Conservation (phyloP, 163 green algal species). For the Chlamydomonas reinhardtii region DNA sequence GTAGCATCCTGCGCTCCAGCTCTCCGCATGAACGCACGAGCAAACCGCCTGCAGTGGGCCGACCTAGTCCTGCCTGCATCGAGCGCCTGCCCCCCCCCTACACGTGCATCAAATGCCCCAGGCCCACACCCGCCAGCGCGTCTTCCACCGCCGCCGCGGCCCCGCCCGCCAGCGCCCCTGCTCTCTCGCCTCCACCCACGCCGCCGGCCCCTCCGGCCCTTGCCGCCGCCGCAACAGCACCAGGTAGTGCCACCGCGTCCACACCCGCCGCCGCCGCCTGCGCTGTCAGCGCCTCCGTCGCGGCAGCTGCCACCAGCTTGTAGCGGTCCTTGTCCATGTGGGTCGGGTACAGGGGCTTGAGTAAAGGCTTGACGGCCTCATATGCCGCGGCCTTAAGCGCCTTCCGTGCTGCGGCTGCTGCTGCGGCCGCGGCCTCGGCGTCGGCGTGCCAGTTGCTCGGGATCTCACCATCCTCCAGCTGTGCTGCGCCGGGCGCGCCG, state of each 20-base stretch:
- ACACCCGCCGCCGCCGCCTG: constrained; percentile 11
- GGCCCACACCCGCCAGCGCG: background rate
- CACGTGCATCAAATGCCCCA: background rate
- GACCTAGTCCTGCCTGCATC: too few species aligned
- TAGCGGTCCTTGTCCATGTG: background rate
- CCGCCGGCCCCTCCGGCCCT: background rate
- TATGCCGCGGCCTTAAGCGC: constrained; percentile 10
- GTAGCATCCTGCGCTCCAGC: too few species aligned
- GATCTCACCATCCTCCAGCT: background rate
- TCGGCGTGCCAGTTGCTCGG: background rate
- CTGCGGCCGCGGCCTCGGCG: background rate
- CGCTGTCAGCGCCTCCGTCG: constrained; percentile 5
- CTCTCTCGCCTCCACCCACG: too few species aligned
- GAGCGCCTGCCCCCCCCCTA: too few species aligned
- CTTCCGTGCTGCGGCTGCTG: background rate
- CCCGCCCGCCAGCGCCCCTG: background rate
- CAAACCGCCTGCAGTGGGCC: too few species aligned
- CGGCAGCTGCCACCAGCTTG: constrained; percentile 16
- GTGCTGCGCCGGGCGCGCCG: background rate
- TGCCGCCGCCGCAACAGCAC: background rate
- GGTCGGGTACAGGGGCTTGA: background rate
- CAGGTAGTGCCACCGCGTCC: background rate
- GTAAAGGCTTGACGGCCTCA: background rate
- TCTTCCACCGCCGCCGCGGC: background rate
- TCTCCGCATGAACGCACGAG: too few species aligned